A percentile compares a stretch with the other conserved stretches of the same genome.
phyloP scores from a whole-genome alignment of 2,329 filamentous ascomycete species.

The Botrytis hyacinthi region DNA sequence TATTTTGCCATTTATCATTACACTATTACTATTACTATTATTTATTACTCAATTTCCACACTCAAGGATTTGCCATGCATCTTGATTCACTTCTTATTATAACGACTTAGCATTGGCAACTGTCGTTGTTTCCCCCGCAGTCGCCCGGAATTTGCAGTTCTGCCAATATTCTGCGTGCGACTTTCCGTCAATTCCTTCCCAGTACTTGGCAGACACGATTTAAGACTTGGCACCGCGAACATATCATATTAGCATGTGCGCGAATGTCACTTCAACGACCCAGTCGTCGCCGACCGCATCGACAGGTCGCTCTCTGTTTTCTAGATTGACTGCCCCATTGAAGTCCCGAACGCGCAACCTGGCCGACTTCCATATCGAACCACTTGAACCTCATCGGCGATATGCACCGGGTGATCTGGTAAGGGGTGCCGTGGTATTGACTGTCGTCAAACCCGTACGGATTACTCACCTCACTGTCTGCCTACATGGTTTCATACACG shows the following conservation, averaged over 20 bases:
- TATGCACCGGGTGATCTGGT: constrained; percentile 75
- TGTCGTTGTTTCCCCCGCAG: constrained; percentile 19
- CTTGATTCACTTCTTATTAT: constrained; percentile 14
- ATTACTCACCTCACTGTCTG: constrained; percentile 79
- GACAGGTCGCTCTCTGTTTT: constrained; percentile 36
- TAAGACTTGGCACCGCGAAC: constrained; percentile 26
- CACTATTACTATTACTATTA: background rate
- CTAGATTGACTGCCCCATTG: constrained; percentile 47
- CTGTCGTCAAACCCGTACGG: constrained; percentile 69
- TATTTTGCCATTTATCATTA: background rate
- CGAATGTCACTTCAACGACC: constrained; percentile 35
- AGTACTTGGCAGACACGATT: constrained; percentile 33
- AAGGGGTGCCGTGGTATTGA: constrained; percentile 67
- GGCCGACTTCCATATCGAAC: constrained; percentile 74
- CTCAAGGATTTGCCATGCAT: constrained; percentile 15
- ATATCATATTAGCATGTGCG: constrained; percentile 37
- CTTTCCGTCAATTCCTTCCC: constrained; percentile 20
- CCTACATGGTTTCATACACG: constrained; percentile 75
- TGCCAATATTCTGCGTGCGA: constrained; percentile 20
- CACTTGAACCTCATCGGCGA: constrained; percentile 73
- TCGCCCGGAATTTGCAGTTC: constrained; percentile 6
- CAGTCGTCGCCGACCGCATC: constrained; percentile 30
- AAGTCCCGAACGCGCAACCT: constrained; percentile 58
- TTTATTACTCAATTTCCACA: background rate
- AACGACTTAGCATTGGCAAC: constrained; percentile 13